phyloP scores from a whole-genome alignment of 352 stramenopile genomes.

The Phytophthora uliginosa region DNA sequence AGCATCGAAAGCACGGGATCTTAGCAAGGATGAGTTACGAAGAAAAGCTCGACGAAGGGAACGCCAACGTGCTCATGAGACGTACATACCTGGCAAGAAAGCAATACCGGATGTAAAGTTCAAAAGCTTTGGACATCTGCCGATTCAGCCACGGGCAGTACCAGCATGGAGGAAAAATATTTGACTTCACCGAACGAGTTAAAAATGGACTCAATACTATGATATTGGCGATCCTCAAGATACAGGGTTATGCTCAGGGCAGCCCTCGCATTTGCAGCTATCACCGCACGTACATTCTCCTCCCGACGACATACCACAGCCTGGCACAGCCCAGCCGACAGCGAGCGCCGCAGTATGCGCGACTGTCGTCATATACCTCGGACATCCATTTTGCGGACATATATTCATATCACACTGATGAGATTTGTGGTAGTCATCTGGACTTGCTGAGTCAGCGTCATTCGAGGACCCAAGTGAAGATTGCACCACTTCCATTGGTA shows the following conservation, averaged over 20 bases:
- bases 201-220: slow-evolving; percentile 14
- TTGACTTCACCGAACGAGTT: slow-evolving; percentile 20
- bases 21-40: slow-evolving; percentile 61
- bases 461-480: slow-evolving; percentile 25
- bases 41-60: slow-evolving; percentile 43
- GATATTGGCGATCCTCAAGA: slow-evolving; percentile 24
- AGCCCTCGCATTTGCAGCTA: slow-evolving; percentile 80
- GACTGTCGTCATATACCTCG: slow-evolving; percentile 81
- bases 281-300: slow-evolving; percentile 86
- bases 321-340: slow-evolving; percentile 81
- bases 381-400: slow-evolving; percentile 75
- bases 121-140: slow-evolving; percentile 76
- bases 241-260: slow-evolving; percentile 77
- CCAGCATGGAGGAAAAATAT: slow-evolving; percentile 72
- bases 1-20: slow-evolving; percentile 57
- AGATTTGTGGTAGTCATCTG: slow-evolving; percentile 21
- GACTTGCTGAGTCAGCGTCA: background rate
- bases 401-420: slow-evolving; percentile 75
- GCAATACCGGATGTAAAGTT: slow-evolving; percentile 65
- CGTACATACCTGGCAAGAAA: slow-evolving; percentile 58
- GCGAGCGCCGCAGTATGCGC: slow-evolving; percentile 83
- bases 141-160: slow-evolving; percentile 69
- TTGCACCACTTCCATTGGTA: slow-evolving; percentile 39
- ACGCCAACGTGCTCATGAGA: slow-evolving; percentile 63
- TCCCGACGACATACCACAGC: slow-evolving; percentile 82